These are phyloP conservation scores for Diaporthe batatas DNA, from an alignment of 2,329 filamentous ascomycete genomes.

Conservation along the genomic window DNA sequence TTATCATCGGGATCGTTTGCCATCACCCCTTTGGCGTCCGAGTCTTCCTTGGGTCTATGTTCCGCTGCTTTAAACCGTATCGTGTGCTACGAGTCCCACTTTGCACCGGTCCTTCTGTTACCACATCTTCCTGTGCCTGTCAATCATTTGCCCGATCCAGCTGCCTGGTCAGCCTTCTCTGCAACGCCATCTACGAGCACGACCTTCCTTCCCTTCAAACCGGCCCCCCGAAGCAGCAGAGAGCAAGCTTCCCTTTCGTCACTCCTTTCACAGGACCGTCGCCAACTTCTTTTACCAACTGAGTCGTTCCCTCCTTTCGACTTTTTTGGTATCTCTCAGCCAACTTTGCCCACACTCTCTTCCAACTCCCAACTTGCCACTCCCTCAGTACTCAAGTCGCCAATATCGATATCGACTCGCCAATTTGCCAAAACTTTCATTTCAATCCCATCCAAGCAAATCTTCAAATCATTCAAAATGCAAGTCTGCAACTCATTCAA, in stretches of 20 bases:
- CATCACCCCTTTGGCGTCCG: constrained; percentile 28
- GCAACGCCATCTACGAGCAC: constrained; percentile 13
- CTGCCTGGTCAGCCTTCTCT: constrained; percentile 30
- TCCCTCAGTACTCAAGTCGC: constrained; percentile 13
- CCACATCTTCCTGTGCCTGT: constrained; percentile 6
- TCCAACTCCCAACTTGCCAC: constrained; percentile 4
- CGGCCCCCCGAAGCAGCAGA: constrained; percentile 15
- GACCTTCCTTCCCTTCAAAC: constrained; percentile 27
- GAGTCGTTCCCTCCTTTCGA: constrained; percentile 9
- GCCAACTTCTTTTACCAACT: constrained; percentile 1
- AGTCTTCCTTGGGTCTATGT: neutral
- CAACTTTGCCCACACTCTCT: constrained; percentile 26
- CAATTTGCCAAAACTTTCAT: neutral
- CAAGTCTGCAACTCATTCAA: constrained; percentile 59
- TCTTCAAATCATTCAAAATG: constrained; percentile 39
- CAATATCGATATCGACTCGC: constrained; percentile 3
- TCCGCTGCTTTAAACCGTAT: constrained; percentile 27
- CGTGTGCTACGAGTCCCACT: neutral
- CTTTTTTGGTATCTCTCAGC: neutral
- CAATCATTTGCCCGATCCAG: constrained; percentile 15
- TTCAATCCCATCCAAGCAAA: neutral
- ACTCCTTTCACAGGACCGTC: constrained; percentile 7
- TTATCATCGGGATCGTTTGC: constrained; percentile 2
- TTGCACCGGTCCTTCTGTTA: constrained; percentile 8
- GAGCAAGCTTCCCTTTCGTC: constrained; percentile 28